These are phyloP conservation scores for Trichophyton verrucosum DNA, from an alignment of 2,329 filamentous ascomycete species.

Conservation along the genomic window DNA sequence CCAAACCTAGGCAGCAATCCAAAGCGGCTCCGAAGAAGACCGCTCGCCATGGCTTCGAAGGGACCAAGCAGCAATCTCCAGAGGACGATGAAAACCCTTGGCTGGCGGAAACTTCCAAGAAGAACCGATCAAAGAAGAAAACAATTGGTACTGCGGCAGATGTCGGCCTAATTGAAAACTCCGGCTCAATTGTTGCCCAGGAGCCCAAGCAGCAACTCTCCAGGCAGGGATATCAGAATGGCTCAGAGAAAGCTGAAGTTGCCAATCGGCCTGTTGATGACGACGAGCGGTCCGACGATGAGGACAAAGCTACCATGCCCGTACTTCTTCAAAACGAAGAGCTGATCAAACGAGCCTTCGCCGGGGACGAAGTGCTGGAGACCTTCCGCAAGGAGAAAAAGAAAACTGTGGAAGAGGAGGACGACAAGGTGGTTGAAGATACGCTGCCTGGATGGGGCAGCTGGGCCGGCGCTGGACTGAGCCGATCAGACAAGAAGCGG, in stretches of 20 bases:
- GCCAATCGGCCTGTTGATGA: constrained; percentile 11
- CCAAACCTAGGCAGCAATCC: constrained; percentile 16
- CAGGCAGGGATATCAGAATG: constrained; percentile 14
- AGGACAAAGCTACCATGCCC: constrained; percentile 30
- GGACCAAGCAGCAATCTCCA: constrained; percentile 4
- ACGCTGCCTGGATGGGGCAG: constrained; percentile 90
- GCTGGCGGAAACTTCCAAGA: constrained; percentile 20
- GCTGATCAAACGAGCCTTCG: constrained; percentile 73
- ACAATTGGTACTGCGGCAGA: constrained; percentile 7
- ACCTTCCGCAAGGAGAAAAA: constrained; percentile 75
- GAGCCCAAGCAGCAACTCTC: constrained; percentile 7
- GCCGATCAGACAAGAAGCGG: constrained; percentile 51
- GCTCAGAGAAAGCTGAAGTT: constrained; percentile 16
- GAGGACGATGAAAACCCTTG: constrained; percentile 24
- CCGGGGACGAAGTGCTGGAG: constrained; percentile 68
- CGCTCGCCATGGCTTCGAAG: not conserved
- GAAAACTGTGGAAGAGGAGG: constrained; percentile 58
- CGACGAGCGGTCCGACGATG: constrained; percentile 35
- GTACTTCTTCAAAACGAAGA: constrained; percentile 43
- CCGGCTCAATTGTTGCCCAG: not conserved
- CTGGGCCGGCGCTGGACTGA: constrained; percentile 78
- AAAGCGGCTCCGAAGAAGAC: not conserved
- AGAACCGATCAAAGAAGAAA: constrained; percentile 14
- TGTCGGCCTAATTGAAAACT: constrained; percentile 14
- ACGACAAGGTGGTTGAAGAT: constrained; percentile 68